Evolutionary conservation across 169 alveolate species (phyloP).

Genomic region (Theileria luwenshuni): DNA sequence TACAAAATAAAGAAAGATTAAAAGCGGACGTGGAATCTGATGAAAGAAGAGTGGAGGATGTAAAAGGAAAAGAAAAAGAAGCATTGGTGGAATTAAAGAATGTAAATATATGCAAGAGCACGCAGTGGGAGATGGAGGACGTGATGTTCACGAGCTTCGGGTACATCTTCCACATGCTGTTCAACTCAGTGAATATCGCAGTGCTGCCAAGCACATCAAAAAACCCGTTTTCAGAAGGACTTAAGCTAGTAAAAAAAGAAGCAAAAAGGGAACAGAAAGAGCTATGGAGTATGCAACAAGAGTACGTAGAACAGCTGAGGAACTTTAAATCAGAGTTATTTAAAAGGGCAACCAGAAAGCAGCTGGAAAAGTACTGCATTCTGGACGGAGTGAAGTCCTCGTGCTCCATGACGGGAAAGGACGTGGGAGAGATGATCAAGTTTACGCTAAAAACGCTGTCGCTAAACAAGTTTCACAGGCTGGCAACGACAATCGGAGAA

Average conservation of each 20-base stretch:
- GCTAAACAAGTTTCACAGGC: conserved; percentile 20
- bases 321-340: conserved; percentile 17
- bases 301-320: conserved; percentile 15
- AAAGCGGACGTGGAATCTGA: not conserved
- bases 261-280: not conserved
- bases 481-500: not conserved
- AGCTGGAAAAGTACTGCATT: conserved; percentile 15
- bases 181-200: conserved; percentile 35
- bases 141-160: conserved; percentile 15
- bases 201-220: conserved; percentile 34
- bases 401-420: conserved; percentile 47
- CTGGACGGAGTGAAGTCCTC: conserved; percentile 11
- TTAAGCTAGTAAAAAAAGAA: not conserved
- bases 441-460: conserved; percentile 22
- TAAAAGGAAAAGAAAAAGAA: not conserved
- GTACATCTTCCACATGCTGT: conserved; percentile 37
- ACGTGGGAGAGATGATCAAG: conserved; percentile 39
- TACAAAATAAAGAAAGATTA: too few relatives aligned
- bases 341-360: conserved; percentile 22
- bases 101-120: not conserved
- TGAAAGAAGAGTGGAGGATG: not conserved
- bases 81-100: not conserved
- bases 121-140: not conserved
- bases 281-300: not conserved
- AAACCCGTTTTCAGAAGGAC: not conserved